Evolutionary conservation across 2,329 filamentous ascomycete genomes (phyloP), one percentile per base, ranked within the genome.

Genomic region (Aureobasidium sp.): DNA sequence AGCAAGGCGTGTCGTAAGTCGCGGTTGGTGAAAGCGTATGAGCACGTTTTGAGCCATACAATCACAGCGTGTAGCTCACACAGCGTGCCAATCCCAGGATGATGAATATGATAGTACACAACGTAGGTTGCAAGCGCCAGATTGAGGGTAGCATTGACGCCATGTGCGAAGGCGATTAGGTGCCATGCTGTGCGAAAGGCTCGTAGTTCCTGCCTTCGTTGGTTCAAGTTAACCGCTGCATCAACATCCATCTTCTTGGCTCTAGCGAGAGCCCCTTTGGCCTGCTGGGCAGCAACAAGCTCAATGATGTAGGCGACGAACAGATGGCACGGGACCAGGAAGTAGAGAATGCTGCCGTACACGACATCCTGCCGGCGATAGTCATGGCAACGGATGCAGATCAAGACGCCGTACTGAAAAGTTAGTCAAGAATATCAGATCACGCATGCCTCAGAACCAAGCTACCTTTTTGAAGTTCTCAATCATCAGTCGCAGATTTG

Each of bases 11-110:
- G 91, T 44, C 94, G 89, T 37, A 99, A 84, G 73, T 99, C 94
- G 66, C 94, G 87, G 75, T 99, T 99, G 29, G 94, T 97, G 70
- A 97, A 89, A 27, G 93, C 94, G 72, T 97, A 99, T 0, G 92
- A 97, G 66, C 91, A 90, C 36, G 89, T 92, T 79, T 99, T 99
- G 70, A 99, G 83, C 87, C 92, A 97, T 56, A 97, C 92, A 61
- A 97, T 89, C 69, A 97, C 87, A 66, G 92, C 91, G 73, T 99
- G 94, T 64, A 96, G 77, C 75, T 97, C 90, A 66, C 89, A 91
- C 53, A 96, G 78, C 0, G 91, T 96, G 46, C 94, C 94, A 68
- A 99, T 95, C 20, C 96, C 83, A 0, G 94, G 94, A 74, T 99
- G 94, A 74, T 96, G 85, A 67, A 99, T 90, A 73, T 89, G 83